Base-by-base conservation (phyloP, 805 yeast genomes). In the Jamesozyma rosinii region DNA sequence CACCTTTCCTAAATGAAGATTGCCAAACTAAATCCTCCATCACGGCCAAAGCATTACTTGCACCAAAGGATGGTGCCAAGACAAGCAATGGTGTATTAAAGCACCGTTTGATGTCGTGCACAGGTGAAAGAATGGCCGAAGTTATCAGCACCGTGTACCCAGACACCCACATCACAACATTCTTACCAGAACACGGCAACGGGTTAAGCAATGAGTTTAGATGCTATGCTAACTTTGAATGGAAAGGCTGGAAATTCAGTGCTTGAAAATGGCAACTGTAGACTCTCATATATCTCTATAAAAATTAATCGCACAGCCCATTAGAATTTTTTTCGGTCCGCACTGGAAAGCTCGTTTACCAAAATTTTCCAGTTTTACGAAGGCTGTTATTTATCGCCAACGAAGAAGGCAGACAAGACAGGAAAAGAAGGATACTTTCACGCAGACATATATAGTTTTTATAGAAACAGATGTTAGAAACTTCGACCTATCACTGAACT, bases 121-220 rank as follows among this genome's bases (percentile, higher is more conserved):
- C 97, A 1, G 96, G 96, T 31, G 95, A 88, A 65, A 72, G 95
- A 60, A 88, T 89, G 89, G 68, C 70, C 19, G 72, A 73, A 2
- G 62, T 82, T n/a, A 76, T 87, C 30, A 57, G 66, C 29, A 65
- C 71, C 39, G 73, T 72, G 15, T 87, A 86, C 54, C 84, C 87
- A 4, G 83, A 73, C 36, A 70, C 81, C 1, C 54, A 65, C 19
- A 70, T 79, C 41, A 88, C 95, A 0, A 66, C 71, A 30, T 88
- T 83, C 58, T 58, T 64, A 34, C 96, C 96, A 1, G 82, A 81
- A 50, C 96, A 88, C 56, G 80, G 79, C 44, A 83, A 84, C 54
- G 95, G 95, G 0, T 69, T 88, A 47, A 81, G 89, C 56, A 88
- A 88, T 58, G 96, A 88, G 62, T 88, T 85, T 63, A 69, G 84